phyloP scores from a whole-genome alignment of 208 protist species.

The Plasmodiophora brassicae region DNA sequence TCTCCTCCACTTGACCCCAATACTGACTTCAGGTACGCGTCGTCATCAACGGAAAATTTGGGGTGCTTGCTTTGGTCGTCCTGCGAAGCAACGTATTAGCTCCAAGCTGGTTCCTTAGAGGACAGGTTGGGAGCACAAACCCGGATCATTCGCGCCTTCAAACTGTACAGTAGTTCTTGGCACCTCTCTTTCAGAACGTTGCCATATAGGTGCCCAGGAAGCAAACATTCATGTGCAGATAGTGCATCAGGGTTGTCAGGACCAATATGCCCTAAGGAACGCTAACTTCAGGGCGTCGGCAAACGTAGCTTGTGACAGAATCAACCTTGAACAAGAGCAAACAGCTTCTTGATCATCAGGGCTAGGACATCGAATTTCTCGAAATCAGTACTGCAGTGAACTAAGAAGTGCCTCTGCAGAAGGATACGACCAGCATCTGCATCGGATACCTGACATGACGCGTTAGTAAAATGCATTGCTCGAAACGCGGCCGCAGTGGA shows the following conservation, averaged over 20 bases:
- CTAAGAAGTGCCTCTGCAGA: slow-evolving; percentile 63
- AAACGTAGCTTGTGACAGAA: slow-evolving; percentile 43
- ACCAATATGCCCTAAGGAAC: slow-evolving; percentile 26
- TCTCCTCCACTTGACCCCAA: not conserved
- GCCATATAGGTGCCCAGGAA: slow-evolving; percentile 78
- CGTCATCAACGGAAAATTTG: not conserved
- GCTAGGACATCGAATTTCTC: slow-evolving; percentile 92
- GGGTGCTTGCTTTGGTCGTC: not conserved
- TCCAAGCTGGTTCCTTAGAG: no score
- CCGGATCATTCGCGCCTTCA: not conserved
- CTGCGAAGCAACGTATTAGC: not conserved
- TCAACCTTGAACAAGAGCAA: slow-evolving; percentile 75
- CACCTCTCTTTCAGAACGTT: slow-evolving; percentile 9
- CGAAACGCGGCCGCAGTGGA: not conserved
- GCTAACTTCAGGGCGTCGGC: not conserved
- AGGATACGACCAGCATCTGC: slow-evolving; percentile 41
- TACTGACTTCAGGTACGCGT: not conserved
- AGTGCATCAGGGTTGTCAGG: slow-evolving; percentile 90
- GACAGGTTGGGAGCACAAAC: not conserved
- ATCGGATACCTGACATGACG: not conserved
- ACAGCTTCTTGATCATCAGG: slow-evolving; percentile 88
- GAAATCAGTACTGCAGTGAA: slow-evolving; percentile 61
- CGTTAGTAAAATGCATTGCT: not conserved
- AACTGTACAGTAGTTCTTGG: slow-evolving; percentile 25
- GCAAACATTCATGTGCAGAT: slow-evolving; percentile 88